Percentiles rank a stretch among this genome's conserved stretches.
Evolutionary conservation across 2,329 filamentous ascomycete genomes (phyloP).

Genomic region (Hypoxylon sp.): DNA sequence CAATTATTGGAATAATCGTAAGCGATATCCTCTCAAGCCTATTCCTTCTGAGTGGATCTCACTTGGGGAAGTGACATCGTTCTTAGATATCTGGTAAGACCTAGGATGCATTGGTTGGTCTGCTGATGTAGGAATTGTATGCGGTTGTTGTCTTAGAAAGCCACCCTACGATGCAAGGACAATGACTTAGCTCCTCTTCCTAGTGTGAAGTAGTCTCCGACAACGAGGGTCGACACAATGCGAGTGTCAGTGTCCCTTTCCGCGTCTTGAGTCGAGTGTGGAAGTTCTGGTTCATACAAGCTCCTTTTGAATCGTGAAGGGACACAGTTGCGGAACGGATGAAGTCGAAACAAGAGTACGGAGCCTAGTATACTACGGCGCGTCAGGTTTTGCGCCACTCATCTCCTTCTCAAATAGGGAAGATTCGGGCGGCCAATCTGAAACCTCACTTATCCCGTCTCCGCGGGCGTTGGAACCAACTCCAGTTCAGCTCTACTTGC

Average conservation of each 20-base stretch:
- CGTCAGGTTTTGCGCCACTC: conserved; percentile 15
- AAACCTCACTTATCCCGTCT: conserved; percentile 11
- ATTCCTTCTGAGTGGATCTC: background rate
- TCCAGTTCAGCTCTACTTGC: conserved; percentile 25
- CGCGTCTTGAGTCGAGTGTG: background rate
- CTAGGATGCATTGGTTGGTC: conserved; percentile 7
- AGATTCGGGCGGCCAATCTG: conserved; percentile 10
- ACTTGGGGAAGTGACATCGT: background rate
- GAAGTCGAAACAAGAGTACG: conserved; percentile 36
- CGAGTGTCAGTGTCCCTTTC: conserved; percentile 1
- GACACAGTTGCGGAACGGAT: conserved; percentile 4
- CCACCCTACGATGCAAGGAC: conserved; percentile 15
- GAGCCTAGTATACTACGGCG: conserved; percentile 1
- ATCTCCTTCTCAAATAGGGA: conserved; percentile 8
- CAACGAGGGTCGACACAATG: background rate
- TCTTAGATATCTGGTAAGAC: conserved; percentile 2
- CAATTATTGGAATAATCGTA: background rate
- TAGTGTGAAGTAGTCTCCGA: background rate
- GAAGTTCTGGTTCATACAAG: background rate
- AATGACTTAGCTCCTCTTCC: background rate
- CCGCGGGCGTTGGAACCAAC: background rate
- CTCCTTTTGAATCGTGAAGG: background rate
- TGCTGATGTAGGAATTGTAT: conserved; percentile 10
- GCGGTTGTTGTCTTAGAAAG: conserved; percentile 18
- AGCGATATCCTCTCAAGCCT: background rate